Percentiles rank a stretch among this genome's conserved stretches.
Evolutionary conservation across 2,329 filamentous ascomycete genomes (phyloP).

Genomic region (Elsinoe australis): DNA sequence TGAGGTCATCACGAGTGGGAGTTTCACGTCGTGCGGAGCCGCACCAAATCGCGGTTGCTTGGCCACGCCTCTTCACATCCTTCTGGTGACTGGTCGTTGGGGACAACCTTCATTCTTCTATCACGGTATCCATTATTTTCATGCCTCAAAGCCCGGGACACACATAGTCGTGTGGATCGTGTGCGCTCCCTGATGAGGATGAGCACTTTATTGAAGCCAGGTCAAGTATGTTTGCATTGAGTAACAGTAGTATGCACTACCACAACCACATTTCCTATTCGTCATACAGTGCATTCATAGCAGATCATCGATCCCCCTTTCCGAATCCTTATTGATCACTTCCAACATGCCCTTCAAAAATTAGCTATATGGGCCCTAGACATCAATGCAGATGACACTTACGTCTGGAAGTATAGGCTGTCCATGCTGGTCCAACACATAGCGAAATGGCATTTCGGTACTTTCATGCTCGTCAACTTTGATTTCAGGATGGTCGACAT

Average conservation of each 20-base stretch:
- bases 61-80: neutral
- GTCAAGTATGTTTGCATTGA: no score
- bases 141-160: no score
- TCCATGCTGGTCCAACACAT: constrained; percentile 64
- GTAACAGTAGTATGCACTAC: no score
- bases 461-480: constrained; percentile 86
- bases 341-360: constrained; percentile 77
- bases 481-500: constrained; percentile 82
- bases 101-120: neutral
- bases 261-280: neutral
- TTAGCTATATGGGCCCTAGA: constrained; percentile 19
- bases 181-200: no score
- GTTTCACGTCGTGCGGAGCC: neutral
- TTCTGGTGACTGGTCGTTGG: no score
- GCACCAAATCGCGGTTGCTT: neutral
- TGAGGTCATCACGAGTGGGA: constrained; percentile 1
- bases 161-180: no score
- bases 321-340: constrained; percentile 84
- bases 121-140: no score
- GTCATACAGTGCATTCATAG: constrained; percentile 44
- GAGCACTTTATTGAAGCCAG: no score
- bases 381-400: constrained; percentile 25
- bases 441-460: constrained; percentile 96
- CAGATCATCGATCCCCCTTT: constrained; percentile 83
- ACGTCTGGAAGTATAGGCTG: constrained; percentile 89